These are phyloP conservation scores for Lunularia cruciata DNA, from an alignment of 225 moss, liverwort and hornwort genomes.

Conservation along the genomic window DNA sequence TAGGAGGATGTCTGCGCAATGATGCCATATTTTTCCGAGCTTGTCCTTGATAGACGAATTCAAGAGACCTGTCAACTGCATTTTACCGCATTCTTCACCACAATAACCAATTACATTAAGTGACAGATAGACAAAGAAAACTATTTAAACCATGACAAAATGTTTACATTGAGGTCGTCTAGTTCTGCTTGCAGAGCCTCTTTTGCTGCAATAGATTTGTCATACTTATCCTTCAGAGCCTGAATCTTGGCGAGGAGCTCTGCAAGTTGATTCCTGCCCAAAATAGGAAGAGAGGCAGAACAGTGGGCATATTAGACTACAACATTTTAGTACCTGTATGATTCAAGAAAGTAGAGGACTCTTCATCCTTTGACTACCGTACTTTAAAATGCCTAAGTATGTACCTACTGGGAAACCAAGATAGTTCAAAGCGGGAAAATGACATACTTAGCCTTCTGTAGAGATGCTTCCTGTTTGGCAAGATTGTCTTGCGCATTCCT, in stretches of 20 bases:
- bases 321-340: background rate
- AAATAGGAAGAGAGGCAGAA: background rate
- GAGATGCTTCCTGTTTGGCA: constrained; percentile 70
- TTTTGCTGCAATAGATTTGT: constrained; percentile 67
- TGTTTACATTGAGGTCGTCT: constrained; percentile 65
- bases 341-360: background rate
- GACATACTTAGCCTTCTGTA: constrained; percentile 60
- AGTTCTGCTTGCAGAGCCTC: constrained; percentile 68
- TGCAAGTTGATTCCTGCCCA: constrained; percentile 59
- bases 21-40: no score
- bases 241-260: constrained; percentile 73
- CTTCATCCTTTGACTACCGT: no score
- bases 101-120: no score
- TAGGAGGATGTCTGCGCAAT: no score
- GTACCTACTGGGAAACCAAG: no score
- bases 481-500: constrained; percentile 72
- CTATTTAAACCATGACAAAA: background rate
- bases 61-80: no score
- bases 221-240: constrained; percentile 72
- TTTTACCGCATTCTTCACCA: no score
- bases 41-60: no score
- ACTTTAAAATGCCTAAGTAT: no score
- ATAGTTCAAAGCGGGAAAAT: background rate
- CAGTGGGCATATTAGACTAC: background rate
- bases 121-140: no score